These are phyloP conservation scores for Acacia pycnantha DNA, from an alignment of 331 rosid species.

Conservation along the genomic window DNA sequence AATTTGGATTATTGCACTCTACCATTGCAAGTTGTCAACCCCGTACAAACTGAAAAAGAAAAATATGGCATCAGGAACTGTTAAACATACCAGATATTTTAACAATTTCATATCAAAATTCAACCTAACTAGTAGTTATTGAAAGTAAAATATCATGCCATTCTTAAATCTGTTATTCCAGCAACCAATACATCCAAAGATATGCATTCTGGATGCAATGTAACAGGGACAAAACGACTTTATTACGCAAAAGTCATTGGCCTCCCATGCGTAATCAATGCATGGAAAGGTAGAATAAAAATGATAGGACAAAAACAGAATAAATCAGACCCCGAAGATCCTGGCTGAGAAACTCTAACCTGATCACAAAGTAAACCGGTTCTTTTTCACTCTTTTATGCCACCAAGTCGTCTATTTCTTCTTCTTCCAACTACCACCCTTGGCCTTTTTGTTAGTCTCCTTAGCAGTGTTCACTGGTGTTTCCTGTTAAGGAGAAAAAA, in stretches of 20 bases:
- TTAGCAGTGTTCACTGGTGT: slow-evolving; percentile 49
- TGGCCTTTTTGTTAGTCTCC: slow-evolving; percentile 52
- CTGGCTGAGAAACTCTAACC: slow-evolving; percentile 59
- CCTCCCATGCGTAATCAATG: neutral
- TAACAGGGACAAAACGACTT: neutral
- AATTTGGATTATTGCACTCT: slow-evolving; percentile 21
- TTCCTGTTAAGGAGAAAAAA: slow-evolving; percentile 47
- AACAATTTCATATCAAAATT: neutral
- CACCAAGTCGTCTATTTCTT: slow-evolving; percentile 52
- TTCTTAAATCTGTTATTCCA: neutral
- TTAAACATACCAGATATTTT: neutral
- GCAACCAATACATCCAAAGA: neutral
- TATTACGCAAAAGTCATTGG: neutral
- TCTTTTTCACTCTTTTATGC: neutral
- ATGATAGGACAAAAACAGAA: neutral
- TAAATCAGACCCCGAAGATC: neutral
- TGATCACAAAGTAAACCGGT: slow-evolving; percentile 29
- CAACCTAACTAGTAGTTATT: neutral
- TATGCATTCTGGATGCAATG: neutral
- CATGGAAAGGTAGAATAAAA: neutral
- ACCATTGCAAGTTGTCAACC: neutral
- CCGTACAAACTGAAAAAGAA: slow-evolving; percentile 19
- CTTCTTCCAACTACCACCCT: slow-evolving; percentile 57
- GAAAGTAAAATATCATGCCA: neutral
- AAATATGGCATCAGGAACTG: neutral